Conservation (phyloP, 2,329 filamentous ascomycete species). For the Xylariales sp. region DNA sequence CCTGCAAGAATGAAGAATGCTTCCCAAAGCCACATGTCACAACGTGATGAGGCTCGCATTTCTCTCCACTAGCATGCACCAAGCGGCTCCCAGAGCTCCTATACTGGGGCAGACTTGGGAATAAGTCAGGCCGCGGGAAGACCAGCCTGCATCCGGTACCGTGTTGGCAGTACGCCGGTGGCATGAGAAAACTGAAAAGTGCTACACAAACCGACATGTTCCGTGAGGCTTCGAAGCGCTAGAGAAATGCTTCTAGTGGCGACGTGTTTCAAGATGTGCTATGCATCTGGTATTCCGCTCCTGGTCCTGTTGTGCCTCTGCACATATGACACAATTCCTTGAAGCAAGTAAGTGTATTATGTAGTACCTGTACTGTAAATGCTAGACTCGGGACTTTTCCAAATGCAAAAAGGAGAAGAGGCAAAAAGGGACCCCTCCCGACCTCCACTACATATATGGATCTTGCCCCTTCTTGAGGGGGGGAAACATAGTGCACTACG, state of each 20-base stretch:
- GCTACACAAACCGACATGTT: conserved; percentile 19
- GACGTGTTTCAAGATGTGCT: background rate
- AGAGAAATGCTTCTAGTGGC: conserved; percentile 3
- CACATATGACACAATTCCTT: background rate
- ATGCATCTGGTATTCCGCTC: background rate
- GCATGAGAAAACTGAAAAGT: conserved; percentile 30
- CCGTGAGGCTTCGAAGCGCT: conserved; percentile 7
- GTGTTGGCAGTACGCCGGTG: conserved; percentile 19
- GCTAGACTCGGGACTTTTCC: background rate
- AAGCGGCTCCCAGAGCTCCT: conserved; percentile 24
- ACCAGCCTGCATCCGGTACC: conserved; percentile 34
- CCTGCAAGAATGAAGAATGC: conserved; percentile 20
- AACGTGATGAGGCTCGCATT: conserved; percentile 35
- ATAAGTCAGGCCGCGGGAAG: conserved; percentile 30
- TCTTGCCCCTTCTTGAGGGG: too few relatives aligned
- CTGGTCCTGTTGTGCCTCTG: background rate
- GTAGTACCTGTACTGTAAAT: background rate
- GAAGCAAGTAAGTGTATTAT: background rate
- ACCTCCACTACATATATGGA: background rate
- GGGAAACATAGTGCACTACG: too few relatives aligned
- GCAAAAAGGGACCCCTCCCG: too few relatives aligned
- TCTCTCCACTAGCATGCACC: conserved; percentile 32
- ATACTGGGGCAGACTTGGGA: conserved; percentile 11
- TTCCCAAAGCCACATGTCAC: conserved; percentile 33
- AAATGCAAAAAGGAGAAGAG: too few relatives aligned